Evolutionary conservation across 75 land plant genomes (phyloP).

Genomic region (Picea glauca): DNA sequence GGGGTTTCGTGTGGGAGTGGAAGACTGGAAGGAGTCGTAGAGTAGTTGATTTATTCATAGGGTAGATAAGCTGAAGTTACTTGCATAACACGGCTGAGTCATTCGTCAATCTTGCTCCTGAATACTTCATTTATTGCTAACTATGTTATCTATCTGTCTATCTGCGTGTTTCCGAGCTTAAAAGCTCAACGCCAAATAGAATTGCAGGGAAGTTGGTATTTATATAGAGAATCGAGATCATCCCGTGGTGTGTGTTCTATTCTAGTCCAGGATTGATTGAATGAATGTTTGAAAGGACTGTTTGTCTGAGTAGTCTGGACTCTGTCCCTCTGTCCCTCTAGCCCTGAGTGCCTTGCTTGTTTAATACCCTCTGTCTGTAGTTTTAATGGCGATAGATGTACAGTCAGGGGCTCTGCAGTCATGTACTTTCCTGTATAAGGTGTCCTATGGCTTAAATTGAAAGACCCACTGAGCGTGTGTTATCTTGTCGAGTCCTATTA

Average conservation of each 20-base stretch:
- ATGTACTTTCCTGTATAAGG: not conserved
- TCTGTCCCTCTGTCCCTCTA: not conserved
- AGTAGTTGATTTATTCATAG: slow-evolving; percentile 10
- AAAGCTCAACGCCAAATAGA: not conserved
- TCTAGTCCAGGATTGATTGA: not conserved
- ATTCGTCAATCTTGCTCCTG: not conserved
- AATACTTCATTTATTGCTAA: slow-evolving; percentile 8
- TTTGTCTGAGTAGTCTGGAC: not conserved
- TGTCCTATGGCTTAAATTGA: not conserved
- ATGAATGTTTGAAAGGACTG: not conserved
- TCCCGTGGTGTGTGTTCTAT: not conserved
- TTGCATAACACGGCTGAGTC: not conserved
- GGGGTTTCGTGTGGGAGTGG: slow-evolving; percentile 10
- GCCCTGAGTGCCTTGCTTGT: slow-evolving; percentile 1
- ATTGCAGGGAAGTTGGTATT: not conserved
- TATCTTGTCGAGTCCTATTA: not conserved
- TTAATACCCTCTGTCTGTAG: not conserved
- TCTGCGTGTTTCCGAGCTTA: not conserved
- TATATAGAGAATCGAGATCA: not conserved
- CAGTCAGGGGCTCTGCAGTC: not conserved
- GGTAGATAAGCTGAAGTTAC: slow-evolving; percentile 13
- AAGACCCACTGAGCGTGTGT: not conserved
- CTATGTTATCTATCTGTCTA: not conserved
- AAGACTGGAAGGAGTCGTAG: slow-evolving; percentile 9
- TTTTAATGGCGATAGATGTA: not conserved